phyloP scores from a whole-genome alignment of 192 early-diverging fungal genomes.

The Martensiomyces pterosporus region DNA sequence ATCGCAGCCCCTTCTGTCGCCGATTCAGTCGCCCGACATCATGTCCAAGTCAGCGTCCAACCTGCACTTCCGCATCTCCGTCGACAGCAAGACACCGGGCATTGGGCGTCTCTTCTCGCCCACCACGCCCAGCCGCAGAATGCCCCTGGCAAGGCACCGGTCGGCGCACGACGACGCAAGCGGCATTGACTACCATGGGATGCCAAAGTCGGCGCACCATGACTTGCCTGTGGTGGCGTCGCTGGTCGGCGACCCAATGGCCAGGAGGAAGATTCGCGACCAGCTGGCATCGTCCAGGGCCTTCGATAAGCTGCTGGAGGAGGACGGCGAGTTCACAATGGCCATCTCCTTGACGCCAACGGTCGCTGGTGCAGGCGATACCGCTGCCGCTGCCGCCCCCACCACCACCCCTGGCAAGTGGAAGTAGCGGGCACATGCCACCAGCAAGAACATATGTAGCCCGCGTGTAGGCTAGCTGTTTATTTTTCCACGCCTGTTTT shows the following conservation, averaged over 20 bases:
- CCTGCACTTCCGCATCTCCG: slow-evolving; percentile 23
- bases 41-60: slow-evolving; percentile 34
- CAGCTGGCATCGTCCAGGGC: slow-evolving; percentile 39
- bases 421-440: no score
- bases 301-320: slow-evolving; percentile 39
- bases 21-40: slow-evolving; percentile 16
- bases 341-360: slow-evolving; percentile 42
- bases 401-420: no score
- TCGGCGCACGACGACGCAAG: not conserved
- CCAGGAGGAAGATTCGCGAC: slow-evolving; percentile 40
- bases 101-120: slow-evolving; percentile 31
- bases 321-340: slow-evolving; percentile 45
- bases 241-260: slow-evolving; percentile 33
- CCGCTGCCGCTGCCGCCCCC: not conserved
- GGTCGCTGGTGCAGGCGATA: slow-evolving; percentile 15
- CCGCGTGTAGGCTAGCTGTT: not conserved
- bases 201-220: slow-evolving; percentile 9
- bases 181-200: not conserved
- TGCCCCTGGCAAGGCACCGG: not conserved
- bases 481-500: not conserved
- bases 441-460: no score
- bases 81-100: slow-evolving; percentile 18
- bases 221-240: slow-evolving; percentile 28
- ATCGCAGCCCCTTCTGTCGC: slow-evolving; percentile 10
- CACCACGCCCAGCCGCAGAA: slow-evolving; percentile 2